Base-by-base conservation (phyloP, 495 filamentous ascomycete genomes). In the Talaromyces wortmannii region DNA sequence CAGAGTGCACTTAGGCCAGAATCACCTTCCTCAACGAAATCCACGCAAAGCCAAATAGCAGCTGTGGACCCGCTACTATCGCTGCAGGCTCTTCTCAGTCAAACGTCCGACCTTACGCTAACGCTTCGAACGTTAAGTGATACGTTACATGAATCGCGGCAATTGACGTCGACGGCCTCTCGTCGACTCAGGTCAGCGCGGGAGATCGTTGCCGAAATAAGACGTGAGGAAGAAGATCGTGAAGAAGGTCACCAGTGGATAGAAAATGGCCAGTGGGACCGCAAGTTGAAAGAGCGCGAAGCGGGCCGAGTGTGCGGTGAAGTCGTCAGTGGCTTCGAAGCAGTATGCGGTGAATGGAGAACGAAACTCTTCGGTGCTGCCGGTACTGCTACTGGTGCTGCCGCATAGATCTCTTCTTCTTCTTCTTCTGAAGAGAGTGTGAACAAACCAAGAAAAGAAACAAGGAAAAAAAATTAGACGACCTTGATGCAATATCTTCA, bases 311-410 rank as follows among this genome's bases (percentile, higher is more conserved):
- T 87, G 43, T 97, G 88, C 74, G 78, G 82, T 2, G 91, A 92
- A 58, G 91, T 98, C 17, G 84, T 96, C 12, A 88, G 85, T 32
- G 94, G 92, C 7, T 97, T 97, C 67, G 94, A 96, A 69, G 83
- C 86, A 56, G 83, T 91, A 0, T 96, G 90, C 68, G 84, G 77
- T 7, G 77, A 78, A 58, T 83, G 81, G 77, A 79, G 80, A 54
- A 76, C 78, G 65, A 77, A 76, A 57, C 65, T 87, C 45, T 75
- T 80, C 30, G 73, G 74, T 18, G 63, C 73, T 51, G 62, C 52
- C 13, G 56, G 33, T 45, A 68, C 72, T 42, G 70, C 66, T 49
- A 52, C 50, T 31, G 52, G 30, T 18, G 52, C 52, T 13, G 50
- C 33, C 5, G 50, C 50, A 40, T 52, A 12, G 16, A 46, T 13